Conservation (phyloP, 2,329 filamentous ascomycete genomes). For the Teratosphaeria epicoccoides region DNA sequence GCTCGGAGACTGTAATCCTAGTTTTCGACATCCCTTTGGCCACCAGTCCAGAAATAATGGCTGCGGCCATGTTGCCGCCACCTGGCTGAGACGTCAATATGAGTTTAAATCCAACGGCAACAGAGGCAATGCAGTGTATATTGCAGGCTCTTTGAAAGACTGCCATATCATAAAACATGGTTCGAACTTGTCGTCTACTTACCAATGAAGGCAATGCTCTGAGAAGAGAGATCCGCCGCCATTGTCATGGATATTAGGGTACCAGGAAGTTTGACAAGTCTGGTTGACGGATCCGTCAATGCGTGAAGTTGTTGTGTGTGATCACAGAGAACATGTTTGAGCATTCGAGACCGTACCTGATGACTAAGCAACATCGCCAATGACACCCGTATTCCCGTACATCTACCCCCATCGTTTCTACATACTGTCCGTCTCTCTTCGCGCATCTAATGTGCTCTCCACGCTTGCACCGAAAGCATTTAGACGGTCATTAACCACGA, state of each 20-base stretch:
- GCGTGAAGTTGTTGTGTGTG: neutral
- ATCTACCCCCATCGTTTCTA: no score
- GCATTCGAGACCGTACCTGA: no score
- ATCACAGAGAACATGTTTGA: no score
- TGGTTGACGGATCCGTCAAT: neutral
- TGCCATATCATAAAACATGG: neutral
- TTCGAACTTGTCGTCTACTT: neutral
- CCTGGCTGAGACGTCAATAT: constrained; percentile 7
- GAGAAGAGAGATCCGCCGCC: constrained; percentile 10
- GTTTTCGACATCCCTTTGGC: constrained; percentile 13
- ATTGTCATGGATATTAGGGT: no score
- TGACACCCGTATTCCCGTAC: no score
- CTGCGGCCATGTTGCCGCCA: constrained; percentile 21
- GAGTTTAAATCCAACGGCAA: neutral
- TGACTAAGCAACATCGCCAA: no score
- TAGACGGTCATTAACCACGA: neutral
- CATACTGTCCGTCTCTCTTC: neutral
- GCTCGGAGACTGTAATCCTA: constrained; percentile 20
- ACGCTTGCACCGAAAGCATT: neutral
- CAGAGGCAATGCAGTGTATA: neutral
- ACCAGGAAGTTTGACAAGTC: neutral
- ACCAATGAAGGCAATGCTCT: constrained; percentile 19
- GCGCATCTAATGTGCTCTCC: neutral
- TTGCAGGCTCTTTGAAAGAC: neutral
- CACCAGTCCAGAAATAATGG: constrained; percentile 19